Evolutionary conservation across 73 alveolate genomes (phyloP), one percentile per base, ranked within the genome.

Genomic region (Blepharisma stoltei): DNA sequence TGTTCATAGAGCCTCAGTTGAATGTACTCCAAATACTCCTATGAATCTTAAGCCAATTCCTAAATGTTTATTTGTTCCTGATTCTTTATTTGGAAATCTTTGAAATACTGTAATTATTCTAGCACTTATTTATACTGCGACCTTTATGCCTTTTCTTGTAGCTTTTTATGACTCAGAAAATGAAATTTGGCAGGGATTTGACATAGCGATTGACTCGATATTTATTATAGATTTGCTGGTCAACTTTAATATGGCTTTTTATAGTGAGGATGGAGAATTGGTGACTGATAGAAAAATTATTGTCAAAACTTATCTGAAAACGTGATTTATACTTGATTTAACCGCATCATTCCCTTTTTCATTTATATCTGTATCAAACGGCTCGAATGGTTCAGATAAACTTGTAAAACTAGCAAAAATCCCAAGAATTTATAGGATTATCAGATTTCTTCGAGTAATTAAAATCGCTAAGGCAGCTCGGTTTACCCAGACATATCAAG

Each of bases 171-270:
- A 45, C 79, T 66, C 21, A 54, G 37, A 53, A 25, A 69, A 84
- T 6, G 60, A 60, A 25, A 71, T 60, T 14, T 65, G 76, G 5
- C 68, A 38, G 4, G 6, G 6, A 1, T 6, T 78, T 53, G 87
- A 83, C 7, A 53, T 83, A 9, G 48, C 70, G 20, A 6, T 83
- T 18, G 91, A 83, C 54, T 41, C 55, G 84, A 49, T 88, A 44
- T 90, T 83, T 82, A 48, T 79, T 25, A 75, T 76, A n/a, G 94
- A 90, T 55, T 55, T 90, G 9, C 27, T 87, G n/a, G 54, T 90
- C 44, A 78, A 90, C 77, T 87, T 90, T 54, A 75, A 82, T 11
- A 87, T 91, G 20, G 94, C 96, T 14, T 90, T 71, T 78, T 90
- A 83, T 60, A 89, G 84, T 69, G 52, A 66, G 52, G 37, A 83